Base-by-base conservation (phyloP, 2,329 filamentous ascomycete genomes). In the Apiospora marii region DNA sequence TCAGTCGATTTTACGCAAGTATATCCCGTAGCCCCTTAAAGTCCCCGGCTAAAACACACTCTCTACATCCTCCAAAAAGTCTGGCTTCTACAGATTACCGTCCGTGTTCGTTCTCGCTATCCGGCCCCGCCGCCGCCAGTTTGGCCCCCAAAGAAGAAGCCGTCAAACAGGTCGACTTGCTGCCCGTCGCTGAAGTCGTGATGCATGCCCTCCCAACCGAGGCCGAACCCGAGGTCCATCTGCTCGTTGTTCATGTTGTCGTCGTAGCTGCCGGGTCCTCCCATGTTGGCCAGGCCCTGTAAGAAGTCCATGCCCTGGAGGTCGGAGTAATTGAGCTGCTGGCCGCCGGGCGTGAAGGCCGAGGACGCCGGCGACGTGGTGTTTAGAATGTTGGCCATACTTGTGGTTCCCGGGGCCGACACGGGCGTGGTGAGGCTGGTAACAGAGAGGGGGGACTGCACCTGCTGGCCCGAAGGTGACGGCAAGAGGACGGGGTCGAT, bases 111-210 rank as follows among this genome's bases (percentile, higher is more conserved):
- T 12, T 30, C 12, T 61, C 51, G 53, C 22, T 34, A 37, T 24
- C 58, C 58, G 24, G 68, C 70, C 5, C 64, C 70, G 16, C 76
- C 76, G 19, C 79, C 79, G 6, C 83, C 81, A 74, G 84, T 84
- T 75, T 87, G 87, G 0, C 87, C 88, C 0, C 91, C 91, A 79
- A 93, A 93, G 83, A 93, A 93, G 79, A 94, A 94, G 0, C 90
- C 90, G 78, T 93, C 92, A 81, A 94, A 93, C 0, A 92, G 87
- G 73, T 93, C 89, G 78, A 93, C 86, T 78, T 90, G 87, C 79
- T 89, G 85, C 69, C 86, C 86, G 67, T 91, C 88, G 72, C 85
- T 85, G 73, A 87, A 92, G 77, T 92, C 91, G 76, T 92, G 90
- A 77, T 90, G 86, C 78, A 91, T 84, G 16, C 87, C 85, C 73